Conservation (phyloP, 768 basidiomycete genomes). For the Cubamyces sp. region DNA sequence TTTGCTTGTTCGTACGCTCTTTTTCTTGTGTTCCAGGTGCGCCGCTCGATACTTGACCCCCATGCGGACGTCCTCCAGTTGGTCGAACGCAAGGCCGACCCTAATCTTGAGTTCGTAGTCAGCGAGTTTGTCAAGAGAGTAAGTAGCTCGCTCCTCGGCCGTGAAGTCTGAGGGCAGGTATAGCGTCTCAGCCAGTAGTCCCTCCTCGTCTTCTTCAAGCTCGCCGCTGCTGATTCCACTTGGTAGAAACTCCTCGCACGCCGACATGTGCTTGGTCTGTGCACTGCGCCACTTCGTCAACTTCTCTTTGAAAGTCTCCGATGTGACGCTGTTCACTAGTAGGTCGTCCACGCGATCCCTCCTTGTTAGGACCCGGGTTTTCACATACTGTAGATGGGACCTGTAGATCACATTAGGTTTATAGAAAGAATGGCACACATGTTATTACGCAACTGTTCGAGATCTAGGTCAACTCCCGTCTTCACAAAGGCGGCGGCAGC, state of each 20-base stretch:
- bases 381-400: too few species aligned
- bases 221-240: too few species aligned
- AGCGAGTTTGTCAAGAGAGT: not conserved
- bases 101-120: not conserved
- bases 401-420: too few species aligned
- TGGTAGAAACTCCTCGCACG: too few species aligned
- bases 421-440: too few species aligned
- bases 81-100: not conserved
- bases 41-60: not conserved
- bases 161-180: not conserved
- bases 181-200: not conserved
- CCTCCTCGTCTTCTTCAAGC: too few species aligned
- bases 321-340: too few species aligned
- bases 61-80: not conserved
- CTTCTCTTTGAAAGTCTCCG: too few species aligned
- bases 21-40: not conserved
- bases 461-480: not conserved
- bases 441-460: not conserved
- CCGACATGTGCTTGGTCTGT: too few species aligned
- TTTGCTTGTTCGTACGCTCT: not conserved
- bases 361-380: too few species aligned
- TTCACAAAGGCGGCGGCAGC: not conserved
- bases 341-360: too few species aligned
- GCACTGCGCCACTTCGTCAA: too few species aligned
- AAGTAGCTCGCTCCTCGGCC: not conserved